These are phyloP conservation scores for Pichia sp. DNA, from an alignment of 1,139 yeast species.

Conservation along the genomic window DNA sequence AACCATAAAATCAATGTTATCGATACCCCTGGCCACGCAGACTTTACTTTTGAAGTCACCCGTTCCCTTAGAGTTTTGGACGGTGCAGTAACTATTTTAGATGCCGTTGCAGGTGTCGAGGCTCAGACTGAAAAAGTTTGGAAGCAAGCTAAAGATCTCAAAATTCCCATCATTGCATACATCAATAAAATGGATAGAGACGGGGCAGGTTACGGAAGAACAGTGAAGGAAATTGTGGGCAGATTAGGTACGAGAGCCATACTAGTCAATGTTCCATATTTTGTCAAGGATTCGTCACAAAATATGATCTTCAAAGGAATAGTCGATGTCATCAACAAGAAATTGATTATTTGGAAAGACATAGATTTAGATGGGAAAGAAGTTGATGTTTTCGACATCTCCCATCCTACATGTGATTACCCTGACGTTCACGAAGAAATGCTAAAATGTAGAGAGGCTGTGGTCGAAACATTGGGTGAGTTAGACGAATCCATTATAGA, in stretches of 20 bases:
- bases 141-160: constrained; percentile 71
- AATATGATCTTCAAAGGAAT: constrained; percentile 69
- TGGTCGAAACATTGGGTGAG: constrained; percentile 81
- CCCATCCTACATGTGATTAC: constrained; percentile 30
- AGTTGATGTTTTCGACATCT: constrained; percentile 47
- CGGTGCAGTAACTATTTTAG: constrained; percentile 89
- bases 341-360: constrained; percentile 56
- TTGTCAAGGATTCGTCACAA: constrained; percentile 37
- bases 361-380: constrained; percentile 47
- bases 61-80: constrained; percentile 86
- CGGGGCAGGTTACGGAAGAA: constrained; percentile 91
- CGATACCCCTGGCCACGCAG: constrained; percentile 99
- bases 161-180: constrained; percentile 71
- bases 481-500: constrained; percentile 74
- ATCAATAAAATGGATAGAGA: constrained; percentile 94
- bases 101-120: constrained; percentile 97
- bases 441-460: constrained; percentile 59
- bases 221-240: constrained; percentile 79
- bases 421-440: constrained; percentile 47
- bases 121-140: constrained; percentile 98
- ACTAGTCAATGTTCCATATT: constrained; percentile 76
- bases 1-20: constrained; percentile 72
- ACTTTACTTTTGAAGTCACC: constrained; percentile 90
- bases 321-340: constrained; percentile 69
- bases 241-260: constrained; percentile 74